Evolutionary conservation across 1,284 basidiomycete genomes (phyloP).

Genomic region (Ganoderma lingzhi): DNA sequence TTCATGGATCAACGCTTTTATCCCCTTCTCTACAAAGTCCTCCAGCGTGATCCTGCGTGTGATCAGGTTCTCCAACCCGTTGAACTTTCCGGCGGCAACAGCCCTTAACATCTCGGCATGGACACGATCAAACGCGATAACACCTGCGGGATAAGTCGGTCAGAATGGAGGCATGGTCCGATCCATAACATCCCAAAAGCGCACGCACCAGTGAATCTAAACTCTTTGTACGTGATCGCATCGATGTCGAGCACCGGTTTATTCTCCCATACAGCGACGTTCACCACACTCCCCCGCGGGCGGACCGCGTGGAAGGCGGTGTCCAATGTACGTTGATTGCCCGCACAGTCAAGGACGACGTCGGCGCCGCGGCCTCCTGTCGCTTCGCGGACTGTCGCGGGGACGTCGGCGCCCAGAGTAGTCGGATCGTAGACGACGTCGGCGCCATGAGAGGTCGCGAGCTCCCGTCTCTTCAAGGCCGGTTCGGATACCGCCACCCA

Average conservation of each 20-base stretch:
- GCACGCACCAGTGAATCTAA: constrained; percentile 35
- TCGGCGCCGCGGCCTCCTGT: constrained; percentile 41
- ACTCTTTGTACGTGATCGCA: constrained; percentile 40
- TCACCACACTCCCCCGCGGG: constrained; percentile 40
- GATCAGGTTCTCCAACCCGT: constrained; percentile 39
- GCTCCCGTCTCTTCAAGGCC: constrained; percentile 37
- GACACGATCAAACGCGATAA: constrained; percentile 34
- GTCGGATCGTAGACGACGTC: constrained; percentile 39
- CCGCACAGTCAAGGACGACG: constrained; percentile 46
- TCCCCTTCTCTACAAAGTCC: constrained; percentile 43
- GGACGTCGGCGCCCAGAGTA: constrained; percentile 28
- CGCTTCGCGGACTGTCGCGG: constrained; percentile 29
- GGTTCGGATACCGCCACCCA: constrained; percentile 44
- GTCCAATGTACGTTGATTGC: constrained; percentile 39
- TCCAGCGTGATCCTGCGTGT: constrained; percentile 41
- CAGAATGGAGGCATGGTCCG: background rate
- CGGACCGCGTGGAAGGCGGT: constrained; percentile 38
- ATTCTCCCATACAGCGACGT: constrained; percentile 43
- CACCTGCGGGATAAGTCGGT: background rate
- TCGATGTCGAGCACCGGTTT: constrained; percentile 39
- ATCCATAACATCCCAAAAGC: background rate
- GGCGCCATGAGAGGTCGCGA: constrained; percentile 38
- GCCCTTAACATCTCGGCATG: constrained; percentile 40
- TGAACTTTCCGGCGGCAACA: constrained; percentile 39
- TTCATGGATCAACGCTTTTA: constrained; percentile 42